Evolutionary conservation across 805 yeast species (phyloP), one percentile per base, ranked within the genome.

Genomic region (Clavispora vitiphila): DNA sequence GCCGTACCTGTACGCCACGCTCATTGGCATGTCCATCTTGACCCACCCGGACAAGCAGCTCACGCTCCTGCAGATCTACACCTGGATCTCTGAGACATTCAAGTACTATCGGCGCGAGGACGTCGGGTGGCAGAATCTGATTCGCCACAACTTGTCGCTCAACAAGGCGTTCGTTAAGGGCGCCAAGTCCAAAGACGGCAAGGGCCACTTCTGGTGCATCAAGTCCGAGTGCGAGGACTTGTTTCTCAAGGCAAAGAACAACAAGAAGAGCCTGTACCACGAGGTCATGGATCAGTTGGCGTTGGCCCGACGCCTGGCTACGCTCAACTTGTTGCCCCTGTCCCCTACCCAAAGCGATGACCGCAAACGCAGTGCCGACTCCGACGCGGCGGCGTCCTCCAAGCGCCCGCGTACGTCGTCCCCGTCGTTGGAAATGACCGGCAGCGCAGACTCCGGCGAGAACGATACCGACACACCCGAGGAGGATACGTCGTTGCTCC

Each of bases 71-170:
- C 96, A 88, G 56, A 93, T 91, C 32, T 91, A 91, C 67, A 74
- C 71, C 53, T 91, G 99, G 99, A 93, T 91, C 34, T 80, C 93
- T 8, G 80, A 80, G 35, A 84, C 95, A 27, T 91, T 90, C 62
- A 77, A 73, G 47, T 91, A 83, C 60, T 93, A 93, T 64, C 80
- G 81, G 49, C 80, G 78, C 48, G 84, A 86, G 44, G 96, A 88
- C 53, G 84, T 87, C 9, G 96, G 97, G 21, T 91, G 99, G 99
- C 97, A 91, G 64, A 91, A 91, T 65, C 90, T 96, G 25, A 93
- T 91, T 48, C 81, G 99, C 47, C 99, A 91, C 64, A 91, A 93
- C 52, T 69, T 91, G 23, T 88, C 96, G 10, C 73, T 91, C 53
- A 93, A 91, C 64, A 93, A 93, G 58, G 96, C 97, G 0, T 91